phyloP scores from a whole-genome alignment of 116 monocot genomes.

The Zostera marina region DNA sequence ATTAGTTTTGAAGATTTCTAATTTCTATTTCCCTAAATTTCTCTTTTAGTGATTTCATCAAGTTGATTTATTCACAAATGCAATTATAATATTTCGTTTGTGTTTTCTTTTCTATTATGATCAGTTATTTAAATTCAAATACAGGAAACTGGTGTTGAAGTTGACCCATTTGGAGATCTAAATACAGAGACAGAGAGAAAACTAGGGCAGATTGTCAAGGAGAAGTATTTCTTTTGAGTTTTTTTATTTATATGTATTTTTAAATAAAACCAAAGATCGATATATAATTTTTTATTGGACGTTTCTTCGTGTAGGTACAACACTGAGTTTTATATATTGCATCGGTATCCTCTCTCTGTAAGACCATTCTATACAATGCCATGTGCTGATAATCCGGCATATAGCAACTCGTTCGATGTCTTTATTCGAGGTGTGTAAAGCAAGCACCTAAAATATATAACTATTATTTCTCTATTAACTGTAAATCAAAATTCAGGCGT shows the following conservation, averaged over 20 bases:
- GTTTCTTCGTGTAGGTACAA: constrained; percentile 35
- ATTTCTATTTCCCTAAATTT: no score
- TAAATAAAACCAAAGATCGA: not conserved
- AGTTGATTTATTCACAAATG: not conserved
- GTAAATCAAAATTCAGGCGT: no score
- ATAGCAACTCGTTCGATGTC: constrained; percentile 98
- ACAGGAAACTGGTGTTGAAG: constrained; percentile 71
- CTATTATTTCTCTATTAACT: no score
- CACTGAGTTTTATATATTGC: constrained; percentile 85
- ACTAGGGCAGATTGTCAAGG: constrained; percentile 70
- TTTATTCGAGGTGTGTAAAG: constrained; percentile 72
- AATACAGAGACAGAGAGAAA: constrained; percentile 86
- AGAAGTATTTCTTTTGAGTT: constrained; percentile 38
- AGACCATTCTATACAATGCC: constrained; percentile 99
- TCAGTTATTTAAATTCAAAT: not conserved
- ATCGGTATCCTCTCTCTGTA: constrained; percentile 74
- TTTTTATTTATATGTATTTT: not conserved
- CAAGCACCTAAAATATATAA: not conserved
- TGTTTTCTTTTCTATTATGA: constrained; percentile 2
- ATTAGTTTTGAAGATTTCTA: no score
- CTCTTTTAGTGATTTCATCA: not conserved
- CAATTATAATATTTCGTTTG: not conserved
- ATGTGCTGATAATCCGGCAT: constrained; percentile 55
- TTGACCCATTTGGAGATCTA: constrained; percentile 75
- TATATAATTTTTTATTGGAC: constrained; percentile 4